Evolutionary conservation across 768 basidiomycete genomes (phyloP), one percentile per base, ranked within the genome.

Genomic region (Leccinum incarnatum): DNA sequence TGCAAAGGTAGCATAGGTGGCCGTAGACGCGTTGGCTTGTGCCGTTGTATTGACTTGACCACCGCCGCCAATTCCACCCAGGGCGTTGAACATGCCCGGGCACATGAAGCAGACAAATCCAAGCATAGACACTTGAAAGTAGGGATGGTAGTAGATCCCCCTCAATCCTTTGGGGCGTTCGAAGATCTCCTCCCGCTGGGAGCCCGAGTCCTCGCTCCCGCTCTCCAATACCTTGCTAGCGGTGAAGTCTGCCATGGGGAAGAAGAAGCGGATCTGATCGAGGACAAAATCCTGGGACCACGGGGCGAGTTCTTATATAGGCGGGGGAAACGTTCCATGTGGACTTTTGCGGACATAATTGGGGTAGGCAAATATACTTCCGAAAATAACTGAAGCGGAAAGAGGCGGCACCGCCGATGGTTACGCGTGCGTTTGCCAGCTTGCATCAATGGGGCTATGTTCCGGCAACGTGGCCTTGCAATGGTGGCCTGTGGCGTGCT

Each of bases 21-120:
- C 84, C 1, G 83, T 76, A 65, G 87, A 86, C 2, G 88, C 81
- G 64, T 93, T 89, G 17, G 89, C 84, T 67, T 81, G 83, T 12
- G 85, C 88, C 4, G 76, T 78, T 12, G 83, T 67, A 65, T 89
- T 84, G 45, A 90, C 69, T 73, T 88, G 87, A 4, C 92, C 92
- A 49, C 88, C 90, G 48, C 80, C 90, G 4, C 92, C 92, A 55
- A 95, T 78, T 23, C 92, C 89, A 60, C 83, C 88, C 62, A 92
- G 73, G 3, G 90, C 85, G 66, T 93, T 93, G 75, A 91, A 93
- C 56, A 91, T 80, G 55, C 90, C 90, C 70, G 74, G 74, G 54
- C 75, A 62, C 84, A 86, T 83, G 69, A 85, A 85, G 61, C 72
- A 72, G 51, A 90, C 83, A 51, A 91, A 79, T 50, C 88, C 90